Conservation (phyloP, 2,329 filamentous ascomycete species). For the Apiospora koreana region DNA sequence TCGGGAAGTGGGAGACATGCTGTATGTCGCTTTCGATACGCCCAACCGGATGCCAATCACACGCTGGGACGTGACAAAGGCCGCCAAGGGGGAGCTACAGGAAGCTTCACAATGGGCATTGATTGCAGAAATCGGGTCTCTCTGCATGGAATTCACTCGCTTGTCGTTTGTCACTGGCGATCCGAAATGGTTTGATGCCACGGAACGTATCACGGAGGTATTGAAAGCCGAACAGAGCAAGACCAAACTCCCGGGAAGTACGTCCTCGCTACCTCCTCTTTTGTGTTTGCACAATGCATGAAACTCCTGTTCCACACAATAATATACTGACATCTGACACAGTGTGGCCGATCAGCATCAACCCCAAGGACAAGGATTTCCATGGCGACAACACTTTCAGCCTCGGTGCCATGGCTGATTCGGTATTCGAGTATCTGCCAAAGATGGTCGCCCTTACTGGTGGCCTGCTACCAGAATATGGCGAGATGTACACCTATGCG, state of each 20-base stretch:
- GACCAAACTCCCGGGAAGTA: conserved; percentile 41
- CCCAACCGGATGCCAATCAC: conserved; percentile 33
- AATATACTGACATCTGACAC: neutral
- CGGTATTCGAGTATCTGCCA: conserved; percentile 51
- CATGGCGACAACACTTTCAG: conserved; percentile 32
- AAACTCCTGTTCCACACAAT: neutral
- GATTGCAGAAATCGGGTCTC: conserved; percentile 32
- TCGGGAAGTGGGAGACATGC: conserved; percentile 41
- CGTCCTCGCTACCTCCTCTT: neutral
- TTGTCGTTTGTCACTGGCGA: conserved; percentile 33
- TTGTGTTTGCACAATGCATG: neutral
- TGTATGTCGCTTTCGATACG: conserved; percentile 33
- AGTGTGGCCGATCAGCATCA: conserved; percentile 69
- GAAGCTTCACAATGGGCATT: conserved; percentile 23
- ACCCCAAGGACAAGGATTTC: conserved; percentile 53
- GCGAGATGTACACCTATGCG: conserved; percentile 61
- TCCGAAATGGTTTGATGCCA: conserved; percentile 32
- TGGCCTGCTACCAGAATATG: conserved; percentile 58
- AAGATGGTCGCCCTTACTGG: conserved; percentile 58
- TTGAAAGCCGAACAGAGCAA: conserved; percentile 27
- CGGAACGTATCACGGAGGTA: conserved; percentile 29
- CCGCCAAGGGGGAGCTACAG: conserved; percentile 23
- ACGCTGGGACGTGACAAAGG: conserved; percentile 26
- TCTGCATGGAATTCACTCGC: conserved; percentile 34
- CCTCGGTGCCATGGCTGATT: conserved; percentile 39